A percentile compares a stretch with the other conserved stretches of the same genome.
These are phyloP conservation scores for Euryodendron excelsum DNA, from an alignment of 148 eudicot species.

Conservation along the genomic window DNA sequence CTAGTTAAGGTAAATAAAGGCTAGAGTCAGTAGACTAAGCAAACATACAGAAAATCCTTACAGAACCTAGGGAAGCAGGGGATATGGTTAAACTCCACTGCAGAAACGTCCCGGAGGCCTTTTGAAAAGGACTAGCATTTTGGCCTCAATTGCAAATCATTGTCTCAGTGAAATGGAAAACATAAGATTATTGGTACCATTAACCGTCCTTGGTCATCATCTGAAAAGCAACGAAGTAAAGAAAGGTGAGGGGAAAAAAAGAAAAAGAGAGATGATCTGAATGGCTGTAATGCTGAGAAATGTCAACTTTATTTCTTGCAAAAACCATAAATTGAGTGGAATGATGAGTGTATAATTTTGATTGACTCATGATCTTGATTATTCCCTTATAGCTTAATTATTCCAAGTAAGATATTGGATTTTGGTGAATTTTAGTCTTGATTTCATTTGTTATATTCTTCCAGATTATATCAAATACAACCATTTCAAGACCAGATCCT, in stretches of 20 bases:
- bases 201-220: neutral
- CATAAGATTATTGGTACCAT: neutral
- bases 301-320: neutral
- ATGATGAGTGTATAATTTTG: neutral
- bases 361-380: slow-evolving; percentile 9
- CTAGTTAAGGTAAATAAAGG: no score
- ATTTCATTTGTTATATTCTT: slow-evolving; percentile 15
- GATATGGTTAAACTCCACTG: neutral
- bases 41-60: no score
- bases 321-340: neutral
- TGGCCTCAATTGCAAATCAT: neutral
- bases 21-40: no score
- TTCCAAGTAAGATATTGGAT: neutral
- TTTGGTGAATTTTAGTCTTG: neutral
- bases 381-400: neutral
- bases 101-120: neutral
- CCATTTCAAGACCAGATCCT: slow-evolving; percentile 85
- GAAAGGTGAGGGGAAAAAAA: no score
- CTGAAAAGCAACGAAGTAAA: neutral
- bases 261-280: neutral
- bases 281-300: neutral
- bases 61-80: no score
- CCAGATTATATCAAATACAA: slow-evolving; percentile 95
- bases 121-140: neutral
- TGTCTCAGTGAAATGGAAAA: neutral